Base-by-base conservation (phyloP, 140 eudicot genomes). In the Anethum foeniculum region DNA sequence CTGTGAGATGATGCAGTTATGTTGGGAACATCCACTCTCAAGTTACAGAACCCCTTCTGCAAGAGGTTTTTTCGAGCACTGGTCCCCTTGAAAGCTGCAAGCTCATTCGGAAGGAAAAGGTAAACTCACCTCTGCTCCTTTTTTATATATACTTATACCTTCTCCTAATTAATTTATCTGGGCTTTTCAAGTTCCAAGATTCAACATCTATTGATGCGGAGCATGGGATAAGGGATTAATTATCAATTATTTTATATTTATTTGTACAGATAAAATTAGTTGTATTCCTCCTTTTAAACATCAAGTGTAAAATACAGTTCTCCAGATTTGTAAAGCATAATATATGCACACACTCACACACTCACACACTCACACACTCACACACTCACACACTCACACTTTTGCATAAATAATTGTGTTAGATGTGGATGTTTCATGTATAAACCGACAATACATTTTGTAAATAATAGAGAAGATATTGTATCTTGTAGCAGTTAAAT, bases 61-160 rank as follows among this genome's bases (percentile, higher is more conserved):
- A 92, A 82, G 99, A 95, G 78, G 97, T 95, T 60, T 95, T 95
- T 86, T 56, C 96, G 15, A 87, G 89, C 80, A 88, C 95, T 8
- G 99, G 99, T 76, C 91, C 95, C 77, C 93, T 95, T 82, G 97
- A 95, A 86, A 92, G 97, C 76, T 95, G 99, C 93, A 95, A 95
- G 86, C 97, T 95, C 82, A 95, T 95, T 72, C 86, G 96, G 32
- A 92, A 95, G 85, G 99, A 96, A 71, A 93, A 93, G 92, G 99
- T 93, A 43, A 75, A 6, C 16, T 46, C 77, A 43, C 16, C 28
- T 6, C 74, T 32, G n/a, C 21, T 39, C 74, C 15, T 32, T 16
- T 30, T n/a, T 12, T 14, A 34, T 34, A 34, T 30, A 68, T 13
- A 32, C 21, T 68, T 68, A 16, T 68, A 32, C 43, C 39, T 14